Evolutionary conservation across 306 rosid species (phyloP).

Genomic region (Cucurbita maxima): DNA sequence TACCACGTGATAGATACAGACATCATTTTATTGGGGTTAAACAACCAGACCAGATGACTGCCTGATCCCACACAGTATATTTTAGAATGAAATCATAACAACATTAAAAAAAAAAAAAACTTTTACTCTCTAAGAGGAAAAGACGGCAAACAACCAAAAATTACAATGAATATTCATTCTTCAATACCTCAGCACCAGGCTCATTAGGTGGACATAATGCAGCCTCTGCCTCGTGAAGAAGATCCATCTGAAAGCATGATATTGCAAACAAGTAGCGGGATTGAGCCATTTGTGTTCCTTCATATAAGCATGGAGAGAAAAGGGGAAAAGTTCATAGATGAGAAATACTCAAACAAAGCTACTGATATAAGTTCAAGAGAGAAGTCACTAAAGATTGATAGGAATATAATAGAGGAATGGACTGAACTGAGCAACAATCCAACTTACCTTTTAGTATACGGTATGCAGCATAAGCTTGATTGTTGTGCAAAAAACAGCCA

Average conservation of each 20-base stretch:
- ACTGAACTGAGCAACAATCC: background rate
- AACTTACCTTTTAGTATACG: constrained; percentile 79
- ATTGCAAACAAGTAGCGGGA: constrained; percentile 97
- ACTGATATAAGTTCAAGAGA: background rate
- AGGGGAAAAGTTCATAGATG: constrained; percentile 14
- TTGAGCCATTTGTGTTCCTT: constrained; percentile 89
- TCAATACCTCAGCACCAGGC: constrained; percentile 65
- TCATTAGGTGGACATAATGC: constrained; percentile 80
- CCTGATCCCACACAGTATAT: background rate
- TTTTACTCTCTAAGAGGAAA: background rate
- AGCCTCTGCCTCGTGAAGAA: constrained; percentile 81
- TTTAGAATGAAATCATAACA: background rate
- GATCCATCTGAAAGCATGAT: constrained; percentile 96
- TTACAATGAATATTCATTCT: background rate
- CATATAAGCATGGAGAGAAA: constrained; percentile 24
- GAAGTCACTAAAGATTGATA: background rate
- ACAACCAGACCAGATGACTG: background rate
- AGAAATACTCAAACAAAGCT: constrained; percentile 10
- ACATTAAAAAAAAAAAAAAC: background rate
- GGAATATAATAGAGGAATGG: background rate
- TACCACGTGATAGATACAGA: background rate
- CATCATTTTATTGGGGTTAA: background rate
- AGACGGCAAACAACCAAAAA: background rate
- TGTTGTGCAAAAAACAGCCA: constrained; percentile 69
- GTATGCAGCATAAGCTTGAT: constrained; percentile 78